Base-by-base conservation (phyloP, 164 flowering plant species). In the Annona squamosa region DNA sequence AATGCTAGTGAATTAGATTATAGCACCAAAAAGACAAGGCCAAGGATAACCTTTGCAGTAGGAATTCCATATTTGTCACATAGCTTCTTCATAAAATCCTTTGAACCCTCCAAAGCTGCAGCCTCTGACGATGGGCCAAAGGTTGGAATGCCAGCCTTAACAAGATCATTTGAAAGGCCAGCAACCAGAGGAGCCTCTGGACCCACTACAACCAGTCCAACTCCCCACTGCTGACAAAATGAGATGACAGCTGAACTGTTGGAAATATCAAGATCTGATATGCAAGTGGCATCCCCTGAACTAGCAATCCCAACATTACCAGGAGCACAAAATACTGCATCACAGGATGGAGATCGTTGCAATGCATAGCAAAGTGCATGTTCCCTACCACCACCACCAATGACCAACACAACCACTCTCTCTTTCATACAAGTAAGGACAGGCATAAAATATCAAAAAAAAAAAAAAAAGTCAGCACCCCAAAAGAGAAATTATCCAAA, bases 71-170 rank as follows among this genome's bases (percentile, higher is more conserved):
- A 96, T 80, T 93, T 93, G 82, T 87, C 91, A 75, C 99, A 93
- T 81, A 96, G 79, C 70, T 74, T 88, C 86, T 96, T 96, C 99
- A 96, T 96, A 81, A 96, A 90, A 79, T 88, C 87, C 84, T 96
- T 96, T 57, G 99, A 96, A 43, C 99, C 99, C 82, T 93, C 99
- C 77, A 96, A 83, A 71, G 94, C 97, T 71, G 97, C 98, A 73
- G 99, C 99, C 83, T 93, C 90, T 1, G 98, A 81, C 16, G 99
- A 90, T 26, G 99, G 99, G 67, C 99, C 98, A 85, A 96, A 96
- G 57, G 97, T 85, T 72, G 88, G 94, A 48, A 93, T 91, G 52
- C 97, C 99, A 69, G 82, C 91, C 75, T 84, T 83, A 4, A 81
- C 87, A 48, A 96, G 86, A 78, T 89, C 92, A 85, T 92, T 89